Conservation (phyloP, 1,284 basidiomycete genomes). For the Cutaneotrichosporon sp. region DNA sequence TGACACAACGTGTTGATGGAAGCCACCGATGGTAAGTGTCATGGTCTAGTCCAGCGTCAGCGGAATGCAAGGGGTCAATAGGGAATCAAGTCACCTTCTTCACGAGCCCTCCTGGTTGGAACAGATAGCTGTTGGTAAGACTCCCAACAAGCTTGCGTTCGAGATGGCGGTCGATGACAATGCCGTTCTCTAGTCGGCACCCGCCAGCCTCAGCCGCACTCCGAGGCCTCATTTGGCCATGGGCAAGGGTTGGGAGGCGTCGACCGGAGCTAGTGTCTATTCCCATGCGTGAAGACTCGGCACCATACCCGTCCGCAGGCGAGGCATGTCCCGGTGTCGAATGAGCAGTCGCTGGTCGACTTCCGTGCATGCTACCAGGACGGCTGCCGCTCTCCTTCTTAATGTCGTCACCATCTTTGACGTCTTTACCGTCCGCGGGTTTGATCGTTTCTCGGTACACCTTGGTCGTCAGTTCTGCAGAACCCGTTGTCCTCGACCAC, state of each 20-base stretch:
- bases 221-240: slow-evolving; percentile 20
- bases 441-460: slow-evolving; percentile 90
- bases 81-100: too few relatives aligned
- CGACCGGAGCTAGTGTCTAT: slow-evolving; percentile 10
- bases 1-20: slow-evolving; percentile 89
- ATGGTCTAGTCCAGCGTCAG: slow-evolving; percentile 62
- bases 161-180: slow-evolving; percentile 20
- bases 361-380: slow-evolving; percentile 11
- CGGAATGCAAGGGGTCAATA: not conserved
- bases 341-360: slow-evolving; percentile 12
- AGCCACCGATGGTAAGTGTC: slow-evolving; percentile 76
- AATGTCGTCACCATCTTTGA: slow-evolving; percentile 11
- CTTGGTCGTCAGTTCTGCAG: slow-evolving; percentile 17
- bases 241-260: slow-evolving; percentile 10
- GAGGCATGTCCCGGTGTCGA: slow-evolving; percentile 15
- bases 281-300: slow-evolving; percentile 20
- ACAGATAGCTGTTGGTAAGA: slow-evolving; percentile 83
- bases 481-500: too few relatives aligned
- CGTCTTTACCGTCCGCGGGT: slow-evolving; percentile 34
- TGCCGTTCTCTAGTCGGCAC: slow-evolving; percentile 20
- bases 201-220: slow-evolving; percentile 21
- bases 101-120: slow-evolving; percentile 84
- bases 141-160: slow-evolving; percentile 81
- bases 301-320: slow-evolving; percentile 6
- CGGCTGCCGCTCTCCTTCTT: slow-evolving; percentile 14